Base-by-base conservation (phyloP, 73 alveolate species). In the Halteria grandinella region DNA sequence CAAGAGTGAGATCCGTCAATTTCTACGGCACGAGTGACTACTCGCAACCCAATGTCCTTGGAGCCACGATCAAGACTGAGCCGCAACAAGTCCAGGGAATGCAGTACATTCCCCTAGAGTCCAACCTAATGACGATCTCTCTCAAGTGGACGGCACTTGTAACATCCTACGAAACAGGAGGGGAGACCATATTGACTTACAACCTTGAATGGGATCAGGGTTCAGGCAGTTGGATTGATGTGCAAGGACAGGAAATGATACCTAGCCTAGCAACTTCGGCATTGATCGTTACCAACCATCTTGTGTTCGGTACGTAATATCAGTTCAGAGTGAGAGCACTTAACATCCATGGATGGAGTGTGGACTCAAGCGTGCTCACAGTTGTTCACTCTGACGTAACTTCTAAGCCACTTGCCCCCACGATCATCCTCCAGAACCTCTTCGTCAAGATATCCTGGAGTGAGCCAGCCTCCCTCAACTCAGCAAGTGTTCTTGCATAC, bases 311-410 rank as follows among this genome's bases (percentile, higher is more conserved):
- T 7, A 5, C 5, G 11, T 7, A 5, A 7, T 36, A 36, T 36
- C 47, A 34, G 6, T 60, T 18, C 31, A 5, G 76, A 60, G 76
- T 60, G 10, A 10, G 43, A 2, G 76, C 76, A 36, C 57, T 36
- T 14, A 60, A 60, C 31, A 17, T 60, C 15, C 76, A 60, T 21
- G 76, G 76, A 36, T 60, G 76, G 76, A 57, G 76, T 36, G 36
- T 12, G 6, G 8, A 5, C 21, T 60, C 76, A 4, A 32, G 18
- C 17, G 76, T 36, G 18, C 28, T 37, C 15, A 4, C 31, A 1
- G 39, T 60, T 10, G 27, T 18, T 3, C 44, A 55, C 8, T 28
- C 47, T 12, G 39, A 27, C 32, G 15, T 3, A 15, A 55, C 76
- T 15, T 2, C 4, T 23, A 11, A 36, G 20, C 17, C 40, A n/a